Evolutionary conservation across 1,284 basidiomycete genomes (phyloP).

Genomic region (Naganishia sp.): DNA sequence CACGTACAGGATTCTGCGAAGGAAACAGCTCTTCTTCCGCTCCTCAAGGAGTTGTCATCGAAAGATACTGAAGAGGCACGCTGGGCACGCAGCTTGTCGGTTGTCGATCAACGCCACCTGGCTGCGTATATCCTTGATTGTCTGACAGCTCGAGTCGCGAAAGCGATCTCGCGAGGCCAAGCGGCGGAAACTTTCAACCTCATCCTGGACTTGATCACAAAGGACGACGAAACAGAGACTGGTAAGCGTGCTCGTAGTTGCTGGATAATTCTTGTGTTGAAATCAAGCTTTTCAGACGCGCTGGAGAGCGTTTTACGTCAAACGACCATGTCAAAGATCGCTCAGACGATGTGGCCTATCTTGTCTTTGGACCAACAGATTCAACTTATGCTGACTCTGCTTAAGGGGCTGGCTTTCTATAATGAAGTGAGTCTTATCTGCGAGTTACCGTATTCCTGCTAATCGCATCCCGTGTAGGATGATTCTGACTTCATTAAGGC

Average conservation of each 20-base stretch:
- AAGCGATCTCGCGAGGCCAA: constrained; percentile 21
- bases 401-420: constrained; percentile 12
- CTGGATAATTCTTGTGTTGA: not conserved
- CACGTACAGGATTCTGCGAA: constrained; percentile 67
- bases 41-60: constrained; percentile 48
- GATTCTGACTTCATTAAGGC: constrained; percentile 19
- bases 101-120: constrained; percentile 12
- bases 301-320: constrained; percentile 15
- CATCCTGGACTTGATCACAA: constrained; percentile 1
- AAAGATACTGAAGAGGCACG: not conserved
- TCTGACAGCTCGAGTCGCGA: constrained; percentile 16
- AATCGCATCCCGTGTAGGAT: not conserved
- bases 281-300: not conserved
- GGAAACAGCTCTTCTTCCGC: constrained; percentile 65
- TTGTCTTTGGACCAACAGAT: constrained; percentile 21
- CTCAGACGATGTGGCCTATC: constrained; percentile 13
- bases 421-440: constrained; percentile 1
- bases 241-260: not conserved
- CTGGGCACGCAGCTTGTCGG: constrained; percentile 7
- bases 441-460: not conserved
- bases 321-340: constrained; percentile 12
- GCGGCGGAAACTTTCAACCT: constrained; percentile 15
- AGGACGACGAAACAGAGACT: constrained; percentile 5
- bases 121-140: constrained; percentile 6
- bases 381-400: constrained; percentile 13